Evolutionary conservation across 208 protist species (phyloP), one percentile per base, ranked within the genome.

Genomic region (Jaenimonas drosophilae): DNA sequence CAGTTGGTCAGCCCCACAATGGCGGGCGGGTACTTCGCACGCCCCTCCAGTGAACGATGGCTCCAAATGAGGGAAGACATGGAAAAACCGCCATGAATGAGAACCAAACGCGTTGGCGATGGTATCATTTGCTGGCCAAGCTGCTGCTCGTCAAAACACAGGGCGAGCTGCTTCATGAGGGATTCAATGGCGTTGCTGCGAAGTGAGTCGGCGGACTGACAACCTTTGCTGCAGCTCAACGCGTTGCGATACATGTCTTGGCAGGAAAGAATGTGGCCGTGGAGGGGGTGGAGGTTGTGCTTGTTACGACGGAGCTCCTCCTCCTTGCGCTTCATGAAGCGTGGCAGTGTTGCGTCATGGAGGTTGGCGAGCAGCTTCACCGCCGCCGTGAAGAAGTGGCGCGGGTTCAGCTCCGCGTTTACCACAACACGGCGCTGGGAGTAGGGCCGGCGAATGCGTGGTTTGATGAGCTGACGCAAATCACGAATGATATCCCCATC

Each of bases 11-110:
- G 59, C 21, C 52, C 56, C 17, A 88, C 32, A 3, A 79, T 33
- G 34, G 58, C 46, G 14, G 79, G 71, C 19, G 79, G 74, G 56
- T 88, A 84, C 68, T 88, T 84, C 20, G 67, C 44, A 4, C 74
- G 60, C 0, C 79, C 78, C 48, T 88, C 78, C 21, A 88, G 54
- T 7, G 78, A 88, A 34, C 78, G 78, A 49, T 84, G 64, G 9
- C 74, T 59, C 42, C 83, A 88, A 28, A 88, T 44, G 19, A 79
- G 38, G 29, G 64, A 65, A 45, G 49, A 44, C 21, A 88, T 52
- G 30, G 76, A 60, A 40, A 74, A 88, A 49, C 54, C 62, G 38
- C 78, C 78, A 59, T 88, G 78, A 23, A 83, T 45, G 7, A 76
- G 29, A 5, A 80, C 70, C 9, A 78, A 45, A 2, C 63, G 62